These are phyloP conservation scores for Blastomyces gilchristii DNA, from an alignment of 2,329 filamentous ascomycete species.

Conservation along the genomic window DNA sequence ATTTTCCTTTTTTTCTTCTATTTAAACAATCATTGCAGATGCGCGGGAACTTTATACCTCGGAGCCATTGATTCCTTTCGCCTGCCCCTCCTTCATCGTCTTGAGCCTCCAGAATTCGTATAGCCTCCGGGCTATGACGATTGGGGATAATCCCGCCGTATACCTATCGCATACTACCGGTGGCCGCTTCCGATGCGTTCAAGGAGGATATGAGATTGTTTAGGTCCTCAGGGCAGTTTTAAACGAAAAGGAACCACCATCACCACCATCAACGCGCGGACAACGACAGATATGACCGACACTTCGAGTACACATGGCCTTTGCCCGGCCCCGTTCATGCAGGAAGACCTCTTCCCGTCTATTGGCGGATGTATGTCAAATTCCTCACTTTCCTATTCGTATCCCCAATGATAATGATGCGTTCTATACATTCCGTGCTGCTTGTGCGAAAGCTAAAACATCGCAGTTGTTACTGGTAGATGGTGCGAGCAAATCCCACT, in stretches of 20 bases:
- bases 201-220: conserved; percentile 2
- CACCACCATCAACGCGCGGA: background rate
- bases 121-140: background rate
- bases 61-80: background rate
- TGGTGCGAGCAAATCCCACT: conserved; percentile 44
- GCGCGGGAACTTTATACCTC: background rate
- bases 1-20: background rate
- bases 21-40: background rate
- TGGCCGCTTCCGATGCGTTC: background rate
- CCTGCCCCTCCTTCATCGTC: background rate
- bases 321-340: conserved; percentile 62
- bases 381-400: background rate
- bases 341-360: conserved; percentile 49
- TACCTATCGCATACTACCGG: background rate
- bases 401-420: background rate
- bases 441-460: conserved; percentile 5
- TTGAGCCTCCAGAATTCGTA: background rate
- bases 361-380: conserved; percentile 51
- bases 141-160: background rate
- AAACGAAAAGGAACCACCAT: conserved; percentile 1
- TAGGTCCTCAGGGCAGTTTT: background rate
- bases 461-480: conserved; percentile 49
- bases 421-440: conserved; percentile 42
- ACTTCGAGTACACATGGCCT: conserved; percentile 28
- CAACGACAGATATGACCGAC: conserved; percentile 1